Percentiles rank a stretch among this genome's conserved stretches.
Evolutionary conservation across 768 basidiomycete species (phyloP).

Genomic region (Calocera viscosa): DNA sequence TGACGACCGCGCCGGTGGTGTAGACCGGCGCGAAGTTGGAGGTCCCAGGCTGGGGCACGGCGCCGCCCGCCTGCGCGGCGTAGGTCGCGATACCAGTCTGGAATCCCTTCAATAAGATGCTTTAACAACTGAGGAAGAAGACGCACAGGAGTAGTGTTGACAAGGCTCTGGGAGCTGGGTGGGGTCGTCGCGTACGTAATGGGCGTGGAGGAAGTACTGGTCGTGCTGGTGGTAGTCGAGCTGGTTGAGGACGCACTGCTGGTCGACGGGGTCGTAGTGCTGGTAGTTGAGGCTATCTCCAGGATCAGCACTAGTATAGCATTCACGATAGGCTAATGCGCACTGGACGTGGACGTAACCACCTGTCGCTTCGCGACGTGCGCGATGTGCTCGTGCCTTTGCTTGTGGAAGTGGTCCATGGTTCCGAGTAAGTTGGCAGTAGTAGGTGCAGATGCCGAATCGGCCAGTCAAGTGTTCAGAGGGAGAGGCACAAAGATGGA

Average conservation of each 20-base stretch:
- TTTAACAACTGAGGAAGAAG: neutral
- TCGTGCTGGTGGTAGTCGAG: neutral
- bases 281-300: neutral
- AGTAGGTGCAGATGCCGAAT: neutral
- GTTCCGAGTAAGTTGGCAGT: neutral
- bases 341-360: neutral
- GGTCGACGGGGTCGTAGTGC: neutral
- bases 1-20: constrained; percentile 7
- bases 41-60: neutral
- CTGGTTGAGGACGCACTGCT: neutral
- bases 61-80: neutral
- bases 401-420: neutral
- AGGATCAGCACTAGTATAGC: neutral
- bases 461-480: neutral
- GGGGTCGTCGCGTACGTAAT: neutral
- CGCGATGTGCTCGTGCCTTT: neutral
- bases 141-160: neutral
- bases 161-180: neutral
- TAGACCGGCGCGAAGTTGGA: neutral
- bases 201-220: neutral
- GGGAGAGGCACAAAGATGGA: neutral
- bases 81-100: constrained; percentile 8
- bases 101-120: neutral
- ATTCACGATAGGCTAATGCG: neutral
- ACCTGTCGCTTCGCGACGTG: neutral